Percentiles rank a stretch among this genome's conserved stretches.
Conservation (phyloP, 2,329 filamentous ascomycete genomes). For the Xylariaceae sp. region DNA sequence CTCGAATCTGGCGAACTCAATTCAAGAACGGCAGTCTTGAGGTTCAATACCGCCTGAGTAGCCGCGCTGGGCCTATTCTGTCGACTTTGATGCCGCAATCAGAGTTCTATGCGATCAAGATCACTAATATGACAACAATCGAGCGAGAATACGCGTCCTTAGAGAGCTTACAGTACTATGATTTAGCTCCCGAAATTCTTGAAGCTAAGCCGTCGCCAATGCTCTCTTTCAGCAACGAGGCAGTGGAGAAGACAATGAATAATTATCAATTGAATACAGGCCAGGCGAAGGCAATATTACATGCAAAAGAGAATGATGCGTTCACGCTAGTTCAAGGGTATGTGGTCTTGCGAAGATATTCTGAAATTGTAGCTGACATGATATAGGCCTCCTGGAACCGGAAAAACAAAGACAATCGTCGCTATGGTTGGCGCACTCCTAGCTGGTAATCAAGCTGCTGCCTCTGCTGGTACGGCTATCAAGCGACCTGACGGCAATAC, state of each 20-base stretch:
- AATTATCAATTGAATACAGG: constrained; percentile 87
- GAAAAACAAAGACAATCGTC: constrained; percentile 97
- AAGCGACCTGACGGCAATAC: constrained; percentile 46
- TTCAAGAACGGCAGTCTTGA: constrained; percentile 84
- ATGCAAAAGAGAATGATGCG: constrained; percentile 92
- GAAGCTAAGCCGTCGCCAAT: constrained; percentile 89
- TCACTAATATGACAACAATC: constrained; percentile 91
- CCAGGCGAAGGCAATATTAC: constrained; percentile 89
- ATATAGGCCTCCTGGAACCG: constrained; percentile 83
- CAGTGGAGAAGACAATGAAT: constrained; percentile 69
- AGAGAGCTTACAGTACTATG: constrained; percentile 91
- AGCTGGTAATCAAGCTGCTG: constrained; percentile 56
- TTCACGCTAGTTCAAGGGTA: constrained; percentile 95
- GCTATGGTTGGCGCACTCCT: constrained; percentile 92
- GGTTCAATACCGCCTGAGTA: constrained; percentile 83
- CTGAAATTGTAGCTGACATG: constrained; percentile 38
- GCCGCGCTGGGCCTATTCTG: constrained; percentile 65
- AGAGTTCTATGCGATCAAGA: constrained; percentile 76
- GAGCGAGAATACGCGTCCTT: constrained; percentile 95
- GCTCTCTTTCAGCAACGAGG: constrained; percentile 77
- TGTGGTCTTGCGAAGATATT: constrained; percentile 31
- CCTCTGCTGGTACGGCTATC: constrained; percentile 51
- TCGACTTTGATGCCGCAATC: constrained; percentile 70
- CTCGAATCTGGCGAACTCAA: constrained; percentile 78
- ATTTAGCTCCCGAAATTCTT: constrained; percentile 90